Evolutionary conservation across 2,329 filamentous ascomycete genomes (phyloP), one percentile per base, ranked within the genome.

Genomic region (Zalaria sp.): DNA sequence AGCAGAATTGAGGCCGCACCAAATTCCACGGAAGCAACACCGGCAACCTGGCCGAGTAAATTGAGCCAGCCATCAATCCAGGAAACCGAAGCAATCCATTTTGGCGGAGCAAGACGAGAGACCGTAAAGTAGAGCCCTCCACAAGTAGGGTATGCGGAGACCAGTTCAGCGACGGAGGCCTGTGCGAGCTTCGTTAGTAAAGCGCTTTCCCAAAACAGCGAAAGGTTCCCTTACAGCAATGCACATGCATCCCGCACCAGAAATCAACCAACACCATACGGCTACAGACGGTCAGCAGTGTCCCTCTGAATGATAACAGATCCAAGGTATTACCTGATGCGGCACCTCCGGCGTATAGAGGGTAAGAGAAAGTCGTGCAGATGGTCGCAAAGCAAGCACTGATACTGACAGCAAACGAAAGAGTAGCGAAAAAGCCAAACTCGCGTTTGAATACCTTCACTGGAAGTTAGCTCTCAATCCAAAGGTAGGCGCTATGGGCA

Each of bases 201-300:
- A 3, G 11, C 29, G 10, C 5, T 11, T 38, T 29, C 34, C 4
- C 5, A 35, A 27, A 9, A 41, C 5, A 36, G 11, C 25, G 29
- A 29, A 35, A 38, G 18, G 9, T 25, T 18, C 18, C 48, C 48
- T 34, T 41, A 51, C 48, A 9, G 63, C 63, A 51, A 76, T 71
- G 48, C 70, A 73, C 62, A 76, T 68, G 43, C 72, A 73, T 7
- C 73, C 72, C 36, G 64, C 59, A 40, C 72, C 72, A 27, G 69
- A 69, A 44, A 75, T 72, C 38, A 73, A 52, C 73, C 73, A 77
- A 53, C 67, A 74, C 72, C 73, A 77, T 4, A 77, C 64, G 5
- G 64, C 70, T 32, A n/a, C 18, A 18, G 29, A 7, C 7, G 7
- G 29, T 7, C n/a, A n/a, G 7, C n/a, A 32, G 29, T 32, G n/a